phyloP scores from a whole-genome alignment of 345 rosid species.

The Bruguiera sexangula region DNA sequence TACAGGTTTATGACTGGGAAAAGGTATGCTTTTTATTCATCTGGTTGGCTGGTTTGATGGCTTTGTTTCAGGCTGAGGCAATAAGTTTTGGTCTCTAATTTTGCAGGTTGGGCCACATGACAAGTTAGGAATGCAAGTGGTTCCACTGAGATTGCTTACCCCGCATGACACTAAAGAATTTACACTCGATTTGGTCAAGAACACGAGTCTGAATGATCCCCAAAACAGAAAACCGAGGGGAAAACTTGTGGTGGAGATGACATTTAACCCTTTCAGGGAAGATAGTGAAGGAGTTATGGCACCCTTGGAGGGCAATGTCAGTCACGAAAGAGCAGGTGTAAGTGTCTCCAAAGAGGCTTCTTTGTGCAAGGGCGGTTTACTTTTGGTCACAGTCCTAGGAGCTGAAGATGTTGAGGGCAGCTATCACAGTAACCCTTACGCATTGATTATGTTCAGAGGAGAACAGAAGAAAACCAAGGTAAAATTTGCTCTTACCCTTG shows the following conservation, averaged over 20 bases:
- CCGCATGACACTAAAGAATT: conserved; percentile 32
- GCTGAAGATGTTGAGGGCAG: conserved; percentile 52
- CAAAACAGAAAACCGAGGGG: conserved; percentile 42
- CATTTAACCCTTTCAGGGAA: conserved; percentile 42
- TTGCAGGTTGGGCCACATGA: conserved; percentile 50
- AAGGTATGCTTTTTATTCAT: conserved; percentile 24
- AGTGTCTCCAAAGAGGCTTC: conserved; percentile 7
- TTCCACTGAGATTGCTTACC: conserved; percentile 35
- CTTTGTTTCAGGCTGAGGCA: too few species aligned
- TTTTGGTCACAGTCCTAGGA: conserved; percentile 34
- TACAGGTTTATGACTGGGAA: conserved; percentile 53
- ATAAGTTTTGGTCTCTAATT: not conserved
- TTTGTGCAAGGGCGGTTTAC: conserved; percentile 32
- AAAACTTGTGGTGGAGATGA: conserved; percentile 38
- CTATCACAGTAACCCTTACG: conserved; percentile 43
- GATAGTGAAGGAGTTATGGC: conserved; percentile 24
- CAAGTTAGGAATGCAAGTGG: conserved; percentile 51
- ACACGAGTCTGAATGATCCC: conserved; percentile 31
- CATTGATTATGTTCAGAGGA: conserved; percentile 41
- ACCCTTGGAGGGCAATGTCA: conserved; percentile 12
- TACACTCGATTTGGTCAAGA: conserved; percentile 40
- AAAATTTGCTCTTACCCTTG: not conserved
- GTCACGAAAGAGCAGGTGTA: conserved; percentile 9
- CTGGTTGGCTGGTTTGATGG: not conserved
- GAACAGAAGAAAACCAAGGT: conserved; percentile 54